Percentiles rank a stretch among this genome's conserved stretches.
Conservation (phyloP, 148 eudicot genomes). For the Nyssa sinensis region DNA sequence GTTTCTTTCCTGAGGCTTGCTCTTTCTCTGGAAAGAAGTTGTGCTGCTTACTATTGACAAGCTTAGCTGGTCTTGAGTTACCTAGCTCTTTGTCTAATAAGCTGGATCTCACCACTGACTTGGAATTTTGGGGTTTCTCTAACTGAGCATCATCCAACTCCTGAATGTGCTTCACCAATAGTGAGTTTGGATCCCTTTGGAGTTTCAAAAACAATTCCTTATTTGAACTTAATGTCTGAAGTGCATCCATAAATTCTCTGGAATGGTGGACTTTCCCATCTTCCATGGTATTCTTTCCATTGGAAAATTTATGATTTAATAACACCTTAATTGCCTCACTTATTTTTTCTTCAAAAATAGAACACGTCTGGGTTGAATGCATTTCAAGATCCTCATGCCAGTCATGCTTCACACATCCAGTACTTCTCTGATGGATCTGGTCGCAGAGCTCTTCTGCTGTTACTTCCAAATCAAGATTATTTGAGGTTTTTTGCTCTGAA, state of each 20-base stretch:
- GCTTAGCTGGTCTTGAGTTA: slow-evolving; percentile 25
- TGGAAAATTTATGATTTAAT: slow-evolving; percentile 43
- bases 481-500: slow-evolving; percentile 36
- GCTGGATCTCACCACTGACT: slow-evolving; percentile 31
- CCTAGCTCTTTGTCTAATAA: slow-evolving; percentile 20
- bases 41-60: slow-evolving; percentile 35
- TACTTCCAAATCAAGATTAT: slow-evolving; percentile 46
- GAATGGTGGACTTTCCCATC: slow-evolving; percentile 25
- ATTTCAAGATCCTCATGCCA: slow-evolving; percentile 22
- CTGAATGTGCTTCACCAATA: slow-evolving; percentile 35
- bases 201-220: slow-evolving; percentile 41
- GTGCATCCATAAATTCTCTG: slow-evolving; percentile 39
- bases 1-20: slow-evolving; percentile 58
- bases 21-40: slow-evolving; percentile 71
- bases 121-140: slow-evolving; percentile 29
- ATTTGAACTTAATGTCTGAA: slow-evolving; percentile 43
- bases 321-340: slow-evolving; percentile 71
- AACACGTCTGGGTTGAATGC: slow-evolving; percentile 21
- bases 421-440: slow-evolving; percentile 36
- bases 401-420: slow-evolving; percentile 19
- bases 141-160: slow-evolving; percentile 24
- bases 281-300: slow-evolving; percentile 25
- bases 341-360: slow-evolving; percentile 43
- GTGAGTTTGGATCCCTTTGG: slow-evolving; percentile 40
- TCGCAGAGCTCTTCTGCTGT: slow-evolving; percentile 57